Conservation (phyloP, 495 filamentous ascomycete species). For the Astrothelium subdiscretum region DNA sequence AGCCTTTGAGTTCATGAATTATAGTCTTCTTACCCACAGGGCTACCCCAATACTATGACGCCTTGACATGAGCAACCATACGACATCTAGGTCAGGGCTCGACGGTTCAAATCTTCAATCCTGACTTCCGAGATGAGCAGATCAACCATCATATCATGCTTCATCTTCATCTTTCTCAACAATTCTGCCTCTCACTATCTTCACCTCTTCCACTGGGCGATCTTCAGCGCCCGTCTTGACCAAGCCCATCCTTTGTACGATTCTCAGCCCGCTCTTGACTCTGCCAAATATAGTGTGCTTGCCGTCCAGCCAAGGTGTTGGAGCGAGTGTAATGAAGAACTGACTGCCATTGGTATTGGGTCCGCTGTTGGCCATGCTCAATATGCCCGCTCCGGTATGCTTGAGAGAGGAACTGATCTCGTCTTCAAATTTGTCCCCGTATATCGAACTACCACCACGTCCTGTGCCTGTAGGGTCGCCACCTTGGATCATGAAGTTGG, state of each 20-base stretch:
- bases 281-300: constrained; percentile 97
- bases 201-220: constrained; percentile 69
- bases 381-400: constrained; percentile 85
- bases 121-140: neutral
- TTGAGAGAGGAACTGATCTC: constrained; percentile 69
- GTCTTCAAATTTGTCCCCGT: constrained; percentile 90
- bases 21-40: too few relatives aligned
- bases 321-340: constrained; percentile 85
- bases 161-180: constrained; percentile 45
- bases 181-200: constrained; percentile 61
- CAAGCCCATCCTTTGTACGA: constrained; percentile 82
- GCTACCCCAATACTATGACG: too few relatives aligned
- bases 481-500: constrained; percentile 93
- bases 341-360: constrained; percentile 86
- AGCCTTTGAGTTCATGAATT: too few relatives aligned
- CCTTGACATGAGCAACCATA: too few relatives aligned
- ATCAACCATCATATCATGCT: constrained; percentile 2
- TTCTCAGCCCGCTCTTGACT: constrained; percentile 70
- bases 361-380: constrained; percentile 94
- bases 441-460: constrained; percentile 80
- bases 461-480: constrained; percentile 96
- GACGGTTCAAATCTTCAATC: neutral
- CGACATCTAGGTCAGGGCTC: too few relatives aligned
- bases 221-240: constrained; percentile 79
- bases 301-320: constrained; percentile 93